Base-by-base conservation (phyloP, 768 basidiomycete species). In the Tylopilus felleus region DNA sequence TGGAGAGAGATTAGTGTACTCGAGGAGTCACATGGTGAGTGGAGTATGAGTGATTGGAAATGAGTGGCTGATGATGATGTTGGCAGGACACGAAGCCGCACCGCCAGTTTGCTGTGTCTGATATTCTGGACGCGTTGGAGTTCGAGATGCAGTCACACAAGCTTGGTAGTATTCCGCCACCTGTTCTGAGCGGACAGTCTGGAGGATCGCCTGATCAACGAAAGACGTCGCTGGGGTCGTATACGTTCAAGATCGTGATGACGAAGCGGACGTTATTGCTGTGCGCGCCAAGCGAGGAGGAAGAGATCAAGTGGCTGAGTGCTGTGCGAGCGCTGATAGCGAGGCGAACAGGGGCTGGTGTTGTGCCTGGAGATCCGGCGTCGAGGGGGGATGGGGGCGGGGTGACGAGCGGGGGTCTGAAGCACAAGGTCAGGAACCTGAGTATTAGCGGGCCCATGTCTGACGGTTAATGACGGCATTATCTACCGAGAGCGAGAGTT, bases 231-330 rank as follows among this genome's bases (percentile, higher is more conserved):
- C 73, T 72, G 48, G 71, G 73, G 22, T 69, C 72, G 10, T 80
- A 86, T 67, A 91, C 90, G 48, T 98, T 99, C 84, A 94, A 97
- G 74, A 88, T 98, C 51, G 87, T 98, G 60, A 97, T 94, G 35
- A 94, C 96, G 50, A 94, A 96, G 71, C 83, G 93, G 56, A 88
- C 90, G 17, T 74, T 93, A 54, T 71, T 96, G 49, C 76, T 98
- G 23, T 97, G 94, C 63, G 97, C 97, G 8, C 96, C 97, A 16
- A 87, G 81, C 53, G 97, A 99, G 70, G 97, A 98, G 63, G 96
- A 98, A 62, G 97, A 98, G 74, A 95, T 98, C 70, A 91, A 89
- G 71, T 99, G 97, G 97, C 76, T 99, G 44, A 93, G 94, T 47
- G 93, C 96, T 10, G 83, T 98, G 36, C 86, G 93, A 47, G 93